Conservation (phyloP, 2,329 filamentous ascomycete genomes). For the Aspergillaceae sp. region DNA sequence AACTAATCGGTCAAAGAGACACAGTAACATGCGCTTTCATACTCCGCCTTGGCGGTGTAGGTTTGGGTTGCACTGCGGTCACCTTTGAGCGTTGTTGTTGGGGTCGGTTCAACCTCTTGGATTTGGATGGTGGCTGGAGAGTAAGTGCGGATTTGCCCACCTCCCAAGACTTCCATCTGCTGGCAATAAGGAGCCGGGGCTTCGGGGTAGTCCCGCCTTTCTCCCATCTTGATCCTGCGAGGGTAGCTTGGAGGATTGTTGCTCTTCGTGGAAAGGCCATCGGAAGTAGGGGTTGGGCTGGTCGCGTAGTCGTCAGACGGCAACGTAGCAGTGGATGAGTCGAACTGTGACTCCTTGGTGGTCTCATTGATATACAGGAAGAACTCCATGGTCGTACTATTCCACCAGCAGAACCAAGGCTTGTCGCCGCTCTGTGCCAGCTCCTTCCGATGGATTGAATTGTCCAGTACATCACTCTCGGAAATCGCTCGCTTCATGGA, state of each 20-base stretch:
- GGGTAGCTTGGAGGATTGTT: constrained; percentile 35
- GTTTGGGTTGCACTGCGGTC: constrained; percentile 20
- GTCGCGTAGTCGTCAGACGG: constrained; percentile 7
- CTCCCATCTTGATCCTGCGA: constrained; percentile 57
- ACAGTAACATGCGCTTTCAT: constrained; percentile 29
- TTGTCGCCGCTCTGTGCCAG: constrained; percentile 47
- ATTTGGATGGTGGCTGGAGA: constrained; percentile 23
- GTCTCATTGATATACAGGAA: constrained; percentile 57
- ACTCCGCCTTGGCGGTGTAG: constrained; percentile 28
- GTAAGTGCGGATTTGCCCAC: constrained; percentile 35
- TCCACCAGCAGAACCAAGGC: constrained; percentile 65
- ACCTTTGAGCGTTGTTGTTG: constrained; percentile 25
- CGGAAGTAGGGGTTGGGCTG: constrained; percentile 12
- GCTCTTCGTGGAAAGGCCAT: constrained; percentile 8
- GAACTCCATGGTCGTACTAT: constrained; percentile 56
- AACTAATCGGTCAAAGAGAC: constrained; percentile 26
- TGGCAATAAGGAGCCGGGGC: constrained; percentile 51
- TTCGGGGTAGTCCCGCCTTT: constrained; percentile 45
- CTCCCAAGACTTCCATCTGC: constrained; percentile 52
- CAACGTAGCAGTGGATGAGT: constrained; percentile 10
- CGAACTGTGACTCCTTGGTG: constrained; percentile 20
- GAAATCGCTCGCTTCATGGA: constrained; percentile 20
- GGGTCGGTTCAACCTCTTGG: constrained; percentile 27
- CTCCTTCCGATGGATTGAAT: constrained; percentile 29
- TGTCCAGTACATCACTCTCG: constrained; percentile 16